phyloP scores from a whole-genome alignment of 345 rosid genomes.

The Angophora floribunda region DNA sequence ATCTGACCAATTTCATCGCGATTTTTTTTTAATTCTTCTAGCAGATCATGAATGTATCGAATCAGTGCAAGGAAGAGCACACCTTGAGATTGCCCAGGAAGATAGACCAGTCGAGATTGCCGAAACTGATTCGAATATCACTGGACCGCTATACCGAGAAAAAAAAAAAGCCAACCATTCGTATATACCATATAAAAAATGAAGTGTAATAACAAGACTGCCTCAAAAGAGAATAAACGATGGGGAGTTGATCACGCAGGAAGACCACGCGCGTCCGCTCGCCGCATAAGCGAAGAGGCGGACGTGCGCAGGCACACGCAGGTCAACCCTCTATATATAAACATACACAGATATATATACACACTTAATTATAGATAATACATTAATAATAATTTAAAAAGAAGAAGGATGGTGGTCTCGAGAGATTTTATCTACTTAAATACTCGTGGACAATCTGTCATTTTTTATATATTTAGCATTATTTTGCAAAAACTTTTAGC shows the following conservation, averaged over 20 bases:
- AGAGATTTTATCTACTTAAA: background rate
- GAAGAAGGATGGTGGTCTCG: background rate
- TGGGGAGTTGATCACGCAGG: background rate
- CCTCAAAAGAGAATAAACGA: background rate
- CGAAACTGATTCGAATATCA: no score
- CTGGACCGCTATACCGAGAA: no score
- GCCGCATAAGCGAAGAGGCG: background rate
- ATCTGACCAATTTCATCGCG: no score
- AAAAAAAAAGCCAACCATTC: background rate
- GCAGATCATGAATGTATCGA: no score
- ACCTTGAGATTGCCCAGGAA: no score
- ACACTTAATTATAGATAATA: background rate
- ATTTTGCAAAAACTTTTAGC: no score
- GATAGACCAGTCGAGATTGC: no score
- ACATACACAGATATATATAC: accelerated
- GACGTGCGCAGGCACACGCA: background rate
- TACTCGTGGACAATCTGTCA: background rate
- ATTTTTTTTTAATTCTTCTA: no score
- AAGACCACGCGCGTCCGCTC: background rate
- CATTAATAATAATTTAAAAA: accelerated
- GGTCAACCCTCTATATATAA: background rate
- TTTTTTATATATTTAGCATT: background rate
- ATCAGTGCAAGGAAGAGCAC: no score
- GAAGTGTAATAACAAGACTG: no score
- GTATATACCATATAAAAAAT: background rate